Evolutionary conservation across 2,329 filamentous ascomycete genomes (phyloP).

Genomic region (Claviceps spartinae): DNA sequence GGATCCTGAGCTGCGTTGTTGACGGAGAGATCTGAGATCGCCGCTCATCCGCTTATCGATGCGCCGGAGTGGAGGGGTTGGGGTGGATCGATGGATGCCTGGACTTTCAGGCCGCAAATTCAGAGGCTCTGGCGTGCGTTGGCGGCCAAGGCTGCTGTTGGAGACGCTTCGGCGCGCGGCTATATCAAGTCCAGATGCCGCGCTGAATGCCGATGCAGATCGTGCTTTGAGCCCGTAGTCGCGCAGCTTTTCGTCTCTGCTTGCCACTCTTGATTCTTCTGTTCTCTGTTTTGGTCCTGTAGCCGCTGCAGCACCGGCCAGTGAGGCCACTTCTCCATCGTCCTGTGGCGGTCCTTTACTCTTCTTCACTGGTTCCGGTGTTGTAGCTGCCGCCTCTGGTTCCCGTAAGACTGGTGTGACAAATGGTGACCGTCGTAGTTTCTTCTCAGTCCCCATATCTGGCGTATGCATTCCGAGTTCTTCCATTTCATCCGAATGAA

Average conservation of each 20-base stretch:
- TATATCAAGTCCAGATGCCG: conserved; percentile 8
- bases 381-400: conserved; percentile 21
- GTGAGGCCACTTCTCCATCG: conserved; percentile 15
- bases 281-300: background rate
- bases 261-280: background rate
- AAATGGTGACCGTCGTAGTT: conserved; percentile 19
- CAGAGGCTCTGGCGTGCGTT: conserved; percentile 39
- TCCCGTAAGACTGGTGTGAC: conserved; percentile 27
- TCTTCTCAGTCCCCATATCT: conserved; percentile 15
- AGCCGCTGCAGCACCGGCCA: background rate
- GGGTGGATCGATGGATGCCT: conserved; percentile 18
- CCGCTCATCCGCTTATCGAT: conserved; percentile 56
- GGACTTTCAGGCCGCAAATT: conserved; percentile 48
- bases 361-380: conserved; percentile 33
- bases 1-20: conserved; percentile 17
- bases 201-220: background rate
- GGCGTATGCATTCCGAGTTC: conserved; percentile 19
- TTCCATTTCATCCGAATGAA: conserved; percentile 38
- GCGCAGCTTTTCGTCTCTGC: conserved; percentile 5
- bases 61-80: conserved; percentile 58
- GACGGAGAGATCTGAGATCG: conserved; percentile 43
- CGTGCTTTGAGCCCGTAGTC: background rate
- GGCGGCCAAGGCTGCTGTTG: conserved; percentile 35
- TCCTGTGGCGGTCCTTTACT: conserved; percentile 13
- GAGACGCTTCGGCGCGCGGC: conserved; percentile 32